These are phyloP conservation scores for Pythium insidiosum DNA, from an alignment of 352 stramenopile species.

Conservation along the genomic window DNA sequence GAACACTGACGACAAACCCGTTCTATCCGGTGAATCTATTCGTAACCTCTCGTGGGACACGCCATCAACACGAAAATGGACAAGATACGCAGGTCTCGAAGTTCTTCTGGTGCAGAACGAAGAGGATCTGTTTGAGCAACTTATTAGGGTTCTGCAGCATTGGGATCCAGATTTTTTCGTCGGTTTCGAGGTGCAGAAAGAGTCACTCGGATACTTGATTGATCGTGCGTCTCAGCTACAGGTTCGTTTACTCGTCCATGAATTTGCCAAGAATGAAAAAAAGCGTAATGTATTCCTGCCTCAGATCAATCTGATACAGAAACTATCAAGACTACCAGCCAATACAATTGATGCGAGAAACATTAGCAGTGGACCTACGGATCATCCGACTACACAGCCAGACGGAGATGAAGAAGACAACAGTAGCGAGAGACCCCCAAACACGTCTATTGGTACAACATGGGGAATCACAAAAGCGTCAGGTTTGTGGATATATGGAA, in stretches of 20 bases:
- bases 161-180: constrained; percentile 20
- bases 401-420: constrained; percentile 21
- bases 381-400: constrained; percentile 6
- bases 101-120: constrained; percentile 20
- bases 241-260: too few relatives aligned
- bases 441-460: constrained; percentile 50
- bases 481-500: constrained; percentile 85
- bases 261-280: too few relatives aligned
- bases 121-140: constrained; percentile 8
- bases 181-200: constrained; percentile 15
- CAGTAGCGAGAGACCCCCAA: too few relatives aligned
- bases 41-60: too few relatives aligned
- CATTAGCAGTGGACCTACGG: too few relatives aligned
- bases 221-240: constrained; percentile 16
- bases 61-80: too few relatives aligned
- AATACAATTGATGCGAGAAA: constrained; percentile 21
- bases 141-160: constrained; percentile 10
- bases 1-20: too few relatives aligned
- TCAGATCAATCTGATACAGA: constrained; percentile 25
- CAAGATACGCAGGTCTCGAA: too few relatives aligned
- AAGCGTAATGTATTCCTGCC: neutral
- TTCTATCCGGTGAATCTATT: too few relatives aligned
- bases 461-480: constrained; percentile 80
- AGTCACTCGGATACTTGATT: constrained; percentile 11
- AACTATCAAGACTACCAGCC: constrained; percentile 17